Percentiles rank a stretch among this genome's conserved stretches.
phyloP scores from a whole-genome alignment of 208 protist genomes.

The Balamuthia mandrillaris region DNA sequence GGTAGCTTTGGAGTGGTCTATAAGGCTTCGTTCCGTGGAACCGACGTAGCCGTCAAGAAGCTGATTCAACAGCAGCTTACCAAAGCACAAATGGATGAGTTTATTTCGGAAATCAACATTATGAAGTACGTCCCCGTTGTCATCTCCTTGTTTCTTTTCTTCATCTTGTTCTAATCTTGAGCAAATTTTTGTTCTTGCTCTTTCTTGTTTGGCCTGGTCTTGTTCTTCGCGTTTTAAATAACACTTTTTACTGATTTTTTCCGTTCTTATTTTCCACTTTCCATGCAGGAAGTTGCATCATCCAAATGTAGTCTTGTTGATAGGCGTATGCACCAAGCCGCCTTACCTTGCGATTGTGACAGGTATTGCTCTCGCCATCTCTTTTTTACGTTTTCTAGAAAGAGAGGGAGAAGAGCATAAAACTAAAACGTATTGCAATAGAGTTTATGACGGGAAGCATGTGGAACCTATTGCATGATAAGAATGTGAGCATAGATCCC shows the following conservation, averaged over 20 bases:
- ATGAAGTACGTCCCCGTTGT: slow-evolving; percentile 32
- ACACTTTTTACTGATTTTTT: slow-evolving; percentile 24
- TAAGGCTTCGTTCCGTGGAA: background rate
- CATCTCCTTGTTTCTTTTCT: background rate
- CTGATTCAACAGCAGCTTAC: slow-evolving; percentile 27
- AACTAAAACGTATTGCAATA: slow-evolving; percentile 29
- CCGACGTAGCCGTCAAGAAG: slow-evolving; percentile 31
- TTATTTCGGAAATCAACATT: slow-evolving; percentile 35
- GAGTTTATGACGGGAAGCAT: slow-evolving; percentile 36
- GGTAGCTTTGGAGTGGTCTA: slow-evolving; percentile 30
- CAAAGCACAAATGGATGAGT: slow-evolving; percentile 31
- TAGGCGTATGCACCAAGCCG: slow-evolving; percentile 28
- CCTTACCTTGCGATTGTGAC: slow-evolving; percentile 19
- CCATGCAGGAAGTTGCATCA: slow-evolving; percentile 5
- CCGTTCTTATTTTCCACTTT: background rate
- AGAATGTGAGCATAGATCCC: slow-evolving; percentile 11
- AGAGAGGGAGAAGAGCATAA: too few relatives aligned
- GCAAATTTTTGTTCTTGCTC: too few relatives aligned
- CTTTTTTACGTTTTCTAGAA: too few relatives aligned
- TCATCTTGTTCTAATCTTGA: too few relatives aligned
- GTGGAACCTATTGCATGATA: slow-evolving; percentile 35
- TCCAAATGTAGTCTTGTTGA: slow-evolving; percentile 41
- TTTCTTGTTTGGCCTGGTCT: too few relatives aligned
- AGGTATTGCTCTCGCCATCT: too few relatives aligned
- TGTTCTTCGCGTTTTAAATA: too few relatives aligned